Evolutionary conservation across 345 rosid genomes (phyloP).

Genomic region (Gossypium stocksii): DNA sequence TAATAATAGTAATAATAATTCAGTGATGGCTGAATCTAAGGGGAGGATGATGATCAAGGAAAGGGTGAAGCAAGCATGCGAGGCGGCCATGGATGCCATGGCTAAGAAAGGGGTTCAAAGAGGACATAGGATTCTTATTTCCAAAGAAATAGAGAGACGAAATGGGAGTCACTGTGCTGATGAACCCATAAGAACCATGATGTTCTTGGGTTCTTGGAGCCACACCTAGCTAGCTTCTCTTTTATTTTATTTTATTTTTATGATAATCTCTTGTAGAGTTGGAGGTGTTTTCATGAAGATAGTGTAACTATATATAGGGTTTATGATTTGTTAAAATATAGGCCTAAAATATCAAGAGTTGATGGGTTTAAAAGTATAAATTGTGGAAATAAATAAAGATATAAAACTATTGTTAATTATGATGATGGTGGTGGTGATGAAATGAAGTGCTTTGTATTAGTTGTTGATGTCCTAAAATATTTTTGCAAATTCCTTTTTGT

Average conservation of each 20-base stretch:
- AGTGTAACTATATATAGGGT: not conserved
- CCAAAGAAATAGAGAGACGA: slow-evolving; percentile 33
- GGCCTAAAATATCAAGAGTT: not conserved
- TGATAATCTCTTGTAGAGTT: not conserved
- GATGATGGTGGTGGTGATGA: not conserved
- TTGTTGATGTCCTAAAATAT: not conserved
- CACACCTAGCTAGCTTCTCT: slow-evolving; percentile 31
- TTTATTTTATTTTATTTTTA: not conserved
- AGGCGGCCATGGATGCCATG: slow-evolving; percentile 25
- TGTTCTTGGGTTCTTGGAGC: slow-evolving; percentile 60
- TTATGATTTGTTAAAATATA: not conserved
- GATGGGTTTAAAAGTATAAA: not conserved
- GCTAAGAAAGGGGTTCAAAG: slow-evolving; percentile 7
- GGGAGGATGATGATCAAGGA: slow-evolving; percentile 31
- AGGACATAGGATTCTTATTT: not conserved
- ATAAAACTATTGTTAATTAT: not conserved
- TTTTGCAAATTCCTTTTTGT: not conserved
- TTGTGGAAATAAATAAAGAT: not conserved
- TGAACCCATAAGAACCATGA: slow-evolving; percentile 60
- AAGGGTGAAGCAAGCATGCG: slow-evolving; percentile 35
- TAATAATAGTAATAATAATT: slow-evolving; percentile 21
- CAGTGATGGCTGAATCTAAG: slow-evolving; percentile 31
- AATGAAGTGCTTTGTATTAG: not conserved
- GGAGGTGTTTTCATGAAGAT: not conserved
- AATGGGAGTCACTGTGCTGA: slow-evolving; percentile 24